Evolutionary conservation across 805 yeast genomes (phyloP), one percentile per base, ranked within the genome.

Genomic region (Sporopachydermia quercuum): DNA sequence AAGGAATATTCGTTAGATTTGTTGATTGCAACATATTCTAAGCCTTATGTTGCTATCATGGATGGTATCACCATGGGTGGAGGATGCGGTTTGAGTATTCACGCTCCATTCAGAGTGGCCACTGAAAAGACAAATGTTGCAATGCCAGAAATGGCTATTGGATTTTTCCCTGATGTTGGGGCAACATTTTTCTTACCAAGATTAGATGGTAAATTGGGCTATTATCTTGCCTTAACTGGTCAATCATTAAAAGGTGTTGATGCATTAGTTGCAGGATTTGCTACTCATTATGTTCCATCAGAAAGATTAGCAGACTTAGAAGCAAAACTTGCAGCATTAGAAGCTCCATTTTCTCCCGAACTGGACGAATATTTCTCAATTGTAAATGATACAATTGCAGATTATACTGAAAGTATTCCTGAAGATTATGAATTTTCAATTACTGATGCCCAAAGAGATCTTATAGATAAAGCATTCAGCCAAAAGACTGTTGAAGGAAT

Each of bases 51-150:
- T n/a, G 66, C 94, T 0, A 52, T 85, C 33, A 78, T 81, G 75
- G 78, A 91, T 54, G 96, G 97, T 16, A 83, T 89, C 50, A 84
- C 89, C 18, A 85, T 91, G 94, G 98, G 97, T 41, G 97, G 97
- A 39, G 97, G 97, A 49, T 94, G 86, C 36, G 97, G 98, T 3
- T 63, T 91, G 36, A 69, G 89, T 1, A 79, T 84, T 35, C 97
- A 91, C 60, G 78, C 84, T 8, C 89, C 96, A 3, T 89, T 89
- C 66, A 74, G 97, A 53, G 64, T 91, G 33, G 94, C 93, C n/a
- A 82, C 95, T 35, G 96, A 89, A 51, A 71, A 73, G 50, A 87
- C 97, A 6, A 70, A 78, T 55, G 71, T 86, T 62, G 95, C 97
- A 45, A 91, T 91, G 98, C 97, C 98, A 5, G 97, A 91, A 61